phyloP scores from a whole-genome alignment of 805 yeast species.

The Scheffersomyces coipomensis region DNA sequence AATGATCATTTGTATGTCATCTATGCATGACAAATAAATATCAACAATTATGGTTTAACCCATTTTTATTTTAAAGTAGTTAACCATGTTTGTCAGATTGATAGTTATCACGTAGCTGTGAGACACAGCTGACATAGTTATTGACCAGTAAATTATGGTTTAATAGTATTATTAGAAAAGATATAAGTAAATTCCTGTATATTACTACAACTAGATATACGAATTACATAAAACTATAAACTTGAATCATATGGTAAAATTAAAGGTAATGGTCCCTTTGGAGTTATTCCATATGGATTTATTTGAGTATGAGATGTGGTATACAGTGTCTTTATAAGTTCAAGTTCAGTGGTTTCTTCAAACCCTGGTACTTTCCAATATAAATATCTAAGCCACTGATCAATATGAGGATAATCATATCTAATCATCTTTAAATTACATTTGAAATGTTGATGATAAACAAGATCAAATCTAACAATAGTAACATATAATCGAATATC shows the following conservation, averaged over 20 bases:
- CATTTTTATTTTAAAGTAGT: too few species aligned
- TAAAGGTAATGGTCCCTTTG: constrained; percentile 84
- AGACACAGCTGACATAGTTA: too few species aligned
- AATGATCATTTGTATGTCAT: too few species aligned
- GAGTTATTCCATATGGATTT: constrained; percentile 82
- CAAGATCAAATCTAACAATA: constrained; percentile 86
- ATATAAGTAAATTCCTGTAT: too few species aligned
- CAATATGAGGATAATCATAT: constrained; percentile 71
- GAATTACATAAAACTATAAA: too few species aligned
- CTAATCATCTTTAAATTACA: constrained; percentile 84
- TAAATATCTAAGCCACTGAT: constrained; percentile 76
- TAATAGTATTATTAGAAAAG: too few species aligned
- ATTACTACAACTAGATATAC: too few species aligned
- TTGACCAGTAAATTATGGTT: too few species aligned
- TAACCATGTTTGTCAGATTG: too few species aligned
- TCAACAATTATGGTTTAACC: too few species aligned
- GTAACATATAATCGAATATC: constrained; percentile 88
- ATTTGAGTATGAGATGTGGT: constrained; percentile 79
- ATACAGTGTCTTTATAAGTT: constrained; percentile 89
- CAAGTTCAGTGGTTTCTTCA: constrained; percentile 77
- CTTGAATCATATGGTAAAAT: constrained; percentile 52
- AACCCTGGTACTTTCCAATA: constrained; percentile 80
- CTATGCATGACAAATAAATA: too few species aligned
- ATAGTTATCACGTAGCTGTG: too few species aligned
- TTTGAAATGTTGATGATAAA: constrained; percentile 93